Conservation (phyloP, 2,329 filamentous ascomycete genomes). For the Aaosphaeria arxii region DNA sequence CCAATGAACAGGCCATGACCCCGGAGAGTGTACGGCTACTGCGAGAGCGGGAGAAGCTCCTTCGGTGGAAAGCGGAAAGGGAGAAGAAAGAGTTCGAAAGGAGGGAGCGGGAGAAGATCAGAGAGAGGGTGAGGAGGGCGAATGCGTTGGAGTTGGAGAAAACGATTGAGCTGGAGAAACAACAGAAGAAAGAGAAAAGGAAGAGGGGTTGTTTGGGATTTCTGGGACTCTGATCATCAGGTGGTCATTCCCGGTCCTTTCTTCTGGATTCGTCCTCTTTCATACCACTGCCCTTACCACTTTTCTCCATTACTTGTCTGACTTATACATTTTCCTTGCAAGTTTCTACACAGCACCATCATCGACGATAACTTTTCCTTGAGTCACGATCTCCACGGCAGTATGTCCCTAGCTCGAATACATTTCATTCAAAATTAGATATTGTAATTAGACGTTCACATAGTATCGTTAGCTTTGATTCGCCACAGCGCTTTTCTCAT, state of each 20-base stretch:
- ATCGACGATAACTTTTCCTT: too few relatives aligned
- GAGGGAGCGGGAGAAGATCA: constrained; percentile 15
- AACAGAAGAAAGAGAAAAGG: constrained; percentile 9
- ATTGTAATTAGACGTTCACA: too few relatives aligned
- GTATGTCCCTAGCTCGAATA: too few relatives aligned
- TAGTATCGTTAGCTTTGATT: too few relatives aligned
- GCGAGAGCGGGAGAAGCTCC: constrained; percentile 8
- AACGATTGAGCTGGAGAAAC: constrained; percentile 18
- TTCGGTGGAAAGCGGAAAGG: constrained; percentile 8
- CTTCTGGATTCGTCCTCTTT: not conserved
- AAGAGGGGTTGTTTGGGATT: constrained; percentile 5
- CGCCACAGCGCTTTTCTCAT: too few relatives aligned
- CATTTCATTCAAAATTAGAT: too few relatives aligned
- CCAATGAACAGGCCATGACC: constrained; percentile 6
- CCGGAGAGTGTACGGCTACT: constrained; percentile 5
- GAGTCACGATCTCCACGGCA: too few relatives aligned
- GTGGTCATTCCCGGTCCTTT: too few relatives aligned
- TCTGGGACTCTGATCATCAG: not conserved
- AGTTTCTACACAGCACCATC: too few relatives aligned
- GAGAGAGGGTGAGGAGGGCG: constrained; percentile 22
- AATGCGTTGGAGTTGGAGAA: constrained; percentile 26
- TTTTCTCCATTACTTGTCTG: too few relatives aligned
- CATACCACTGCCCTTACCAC: not conserved
- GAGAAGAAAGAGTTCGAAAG: constrained; percentile 25
- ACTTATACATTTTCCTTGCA: not conserved